Evolutionary conservation across 1,139 yeast genomes (phyloP).

Genomic region (Geotrichum europaeum): DNA sequence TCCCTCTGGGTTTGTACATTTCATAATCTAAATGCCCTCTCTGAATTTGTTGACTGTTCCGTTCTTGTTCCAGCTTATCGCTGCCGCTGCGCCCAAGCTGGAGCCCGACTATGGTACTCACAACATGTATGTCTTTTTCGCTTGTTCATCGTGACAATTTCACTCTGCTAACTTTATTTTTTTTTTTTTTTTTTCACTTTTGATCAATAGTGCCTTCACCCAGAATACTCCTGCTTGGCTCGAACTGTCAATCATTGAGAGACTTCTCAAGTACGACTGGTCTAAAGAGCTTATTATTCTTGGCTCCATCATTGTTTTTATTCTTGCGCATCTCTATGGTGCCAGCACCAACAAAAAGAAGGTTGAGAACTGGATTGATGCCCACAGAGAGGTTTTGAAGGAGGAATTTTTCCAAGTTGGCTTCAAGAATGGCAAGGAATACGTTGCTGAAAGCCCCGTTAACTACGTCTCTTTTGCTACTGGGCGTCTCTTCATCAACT

Average conservation of each 20-base stretch:
- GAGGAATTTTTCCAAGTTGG: constrained; percentile 81
- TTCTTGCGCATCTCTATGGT: constrained; percentile 48
- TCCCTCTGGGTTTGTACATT: background rate
- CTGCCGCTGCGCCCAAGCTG: constrained; percentile 3
- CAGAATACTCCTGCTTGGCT: constrained; percentile 30
- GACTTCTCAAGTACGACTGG: constrained; percentile 59
- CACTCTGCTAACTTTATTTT: background rate
- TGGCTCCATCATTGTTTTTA: constrained; percentile 40
- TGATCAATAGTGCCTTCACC: constrained; percentile 8
- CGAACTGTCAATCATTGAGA: constrained; percentile 30
- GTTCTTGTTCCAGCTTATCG: constrained; percentile 8
- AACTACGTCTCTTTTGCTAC: constrained; percentile 75
- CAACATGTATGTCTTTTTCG: constrained; percentile 15
- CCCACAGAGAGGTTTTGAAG: constrained; percentile 46
- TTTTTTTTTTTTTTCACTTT: background rate
- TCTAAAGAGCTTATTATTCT: constrained; percentile 58
- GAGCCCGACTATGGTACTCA: constrained; percentile 12
- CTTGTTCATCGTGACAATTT: background rate
- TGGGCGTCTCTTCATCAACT: constrained; percentile 74
- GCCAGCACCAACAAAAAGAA: constrained; percentile 49
- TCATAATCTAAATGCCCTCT: background rate
- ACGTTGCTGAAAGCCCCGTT: constrained; percentile 62
- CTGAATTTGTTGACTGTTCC: background rate
- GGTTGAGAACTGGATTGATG: constrained; percentile 48
- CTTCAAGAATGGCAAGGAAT: constrained; percentile 35